Percentiles rank a stretch among this genome's conserved stretches.
Evolutionary conservation across 2,329 filamentous ascomycete genomes (phyloP).

Genomic region (Apiospora pterosperma): DNA sequence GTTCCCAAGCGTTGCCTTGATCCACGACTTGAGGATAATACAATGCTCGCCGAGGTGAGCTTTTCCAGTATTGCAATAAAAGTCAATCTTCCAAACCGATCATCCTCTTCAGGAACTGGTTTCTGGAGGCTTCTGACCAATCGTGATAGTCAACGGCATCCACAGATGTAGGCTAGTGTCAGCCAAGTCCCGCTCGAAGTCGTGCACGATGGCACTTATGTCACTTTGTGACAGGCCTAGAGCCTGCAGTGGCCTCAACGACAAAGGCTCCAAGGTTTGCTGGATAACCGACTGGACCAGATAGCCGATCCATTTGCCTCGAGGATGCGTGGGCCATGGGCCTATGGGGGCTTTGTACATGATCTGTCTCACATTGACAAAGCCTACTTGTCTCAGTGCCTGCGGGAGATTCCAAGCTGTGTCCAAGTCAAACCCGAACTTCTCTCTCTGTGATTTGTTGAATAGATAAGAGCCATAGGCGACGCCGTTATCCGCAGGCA

Average conservation of each 20-base stretch:
- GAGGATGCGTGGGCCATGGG: slow-evolving; percentile 15
- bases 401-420: slow-evolving; percentile 4
- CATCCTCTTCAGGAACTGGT: background rate
- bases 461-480: background rate
- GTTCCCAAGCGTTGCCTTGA: background rate
- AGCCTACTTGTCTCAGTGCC: slow-evolving; percentile 15
- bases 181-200: slow-evolving; percentile 1
- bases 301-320: slow-evolving; percentile 11
- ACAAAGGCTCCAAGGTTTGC: slow-evolving; percentile 3
- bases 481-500: slow-evolving; percentile 4
- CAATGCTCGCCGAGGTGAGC: background rate
- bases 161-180: slow-evolving; percentile 6
- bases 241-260: slow-evolving; percentile 5
- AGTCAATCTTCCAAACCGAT: background rate
- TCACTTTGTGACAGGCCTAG: slow-evolving; percentile 5
- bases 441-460: slow-evolving; percentile 1
- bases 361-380: slow-evolving; percentile 18
- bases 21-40: background rate
- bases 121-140: background rate
- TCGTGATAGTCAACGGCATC: background rate
- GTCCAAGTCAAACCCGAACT: slow-evolving; percentile 6
- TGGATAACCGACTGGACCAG: slow-evolving; percentile 4
- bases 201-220: slow-evolving; percentile 4
- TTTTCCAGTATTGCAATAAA: background rate
- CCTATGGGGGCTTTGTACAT: slow-evolving; percentile 19